Evolutionary conservation across 176 grass and related monocot species (phyloP).

Genomic region (Avena atlantica): DNA sequence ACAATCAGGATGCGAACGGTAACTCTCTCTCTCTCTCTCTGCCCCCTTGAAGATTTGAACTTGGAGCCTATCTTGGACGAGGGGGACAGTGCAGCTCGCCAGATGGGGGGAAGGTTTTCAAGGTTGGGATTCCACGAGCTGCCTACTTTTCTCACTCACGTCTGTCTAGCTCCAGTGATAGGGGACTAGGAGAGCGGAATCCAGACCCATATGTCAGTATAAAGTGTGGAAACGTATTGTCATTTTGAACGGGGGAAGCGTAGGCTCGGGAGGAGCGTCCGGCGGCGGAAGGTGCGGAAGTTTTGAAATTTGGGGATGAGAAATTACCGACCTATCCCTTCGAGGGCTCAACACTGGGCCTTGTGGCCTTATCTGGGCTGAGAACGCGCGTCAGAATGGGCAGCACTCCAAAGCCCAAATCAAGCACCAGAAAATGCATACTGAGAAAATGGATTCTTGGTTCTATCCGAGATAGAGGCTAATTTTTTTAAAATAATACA

Average conservation of each 20-base stretch:
- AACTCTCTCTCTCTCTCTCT: not conserved
- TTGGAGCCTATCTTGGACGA: not conserved
- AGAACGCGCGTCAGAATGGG: no score
- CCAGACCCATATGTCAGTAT: not conserved
- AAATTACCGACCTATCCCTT: slow-evolving; percentile 30
- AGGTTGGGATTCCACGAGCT: not conserved
- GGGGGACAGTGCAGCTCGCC: not conserved
- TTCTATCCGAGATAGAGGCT: no score
- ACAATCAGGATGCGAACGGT: not conserved
- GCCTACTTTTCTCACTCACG: slow-evolving; percentile 2
- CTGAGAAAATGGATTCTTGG: no score
- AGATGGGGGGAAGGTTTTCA: not conserved
- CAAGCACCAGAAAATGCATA: no score
- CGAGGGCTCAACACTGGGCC: not conserved
- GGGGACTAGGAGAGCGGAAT: not conserved
- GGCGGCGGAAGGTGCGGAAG: slow-evolving; percentile 6
- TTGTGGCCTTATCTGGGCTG: no score
- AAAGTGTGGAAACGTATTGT: fast-evolving
- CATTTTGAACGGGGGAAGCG: not conserved
- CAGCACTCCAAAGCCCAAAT: no score
- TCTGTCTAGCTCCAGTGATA: fast-evolving
- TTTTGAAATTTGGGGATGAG: slow-evolving; percentile 30
- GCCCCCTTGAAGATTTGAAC: slow-evolving; percentile 34
- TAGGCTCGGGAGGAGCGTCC: not conserved
- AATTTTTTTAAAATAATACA: no score